Evolutionary conservation across 2,329 filamentous ascomycete genomes (phyloP), one percentile per base, ranked within the genome.

Genomic region (Aspergillus uvarum): DNA sequence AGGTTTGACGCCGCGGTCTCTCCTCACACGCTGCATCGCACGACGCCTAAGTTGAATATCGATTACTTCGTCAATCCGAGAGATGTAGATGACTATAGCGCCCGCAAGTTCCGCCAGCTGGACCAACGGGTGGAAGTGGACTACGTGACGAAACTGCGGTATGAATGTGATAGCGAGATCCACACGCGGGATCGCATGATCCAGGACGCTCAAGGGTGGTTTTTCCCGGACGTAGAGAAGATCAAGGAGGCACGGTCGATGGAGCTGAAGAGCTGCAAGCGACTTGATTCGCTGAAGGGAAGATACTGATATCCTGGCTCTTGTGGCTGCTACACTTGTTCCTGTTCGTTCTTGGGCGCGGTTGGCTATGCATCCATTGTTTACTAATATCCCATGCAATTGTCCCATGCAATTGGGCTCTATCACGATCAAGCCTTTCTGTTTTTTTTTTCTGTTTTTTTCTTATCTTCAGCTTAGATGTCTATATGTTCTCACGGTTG

Each of bases 171-270:
- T 63, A 81, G 81, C 58, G 93, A 99, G 79, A 79, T 85, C 63
- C 78, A 83, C 51, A 80, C 84, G 54, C 84, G 88, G 75, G 83
- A 87, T 71, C 82, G 87, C 64, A 80, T 92, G 76, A 81, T 87
- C 63, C 87, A 96, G 64, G 88, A 91, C 51, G 92, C 93, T 0
- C 87, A 90, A 68, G 93, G 93, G 3, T 96, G 92, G 89, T 92
- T 96, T 71, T 92, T 87, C 74, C 86, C 87, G 58, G 92, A 97
- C 70, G 82, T 87, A 55, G 88, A 88, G 63, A 92, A 92, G 80
- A 86, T 96, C 86, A 85, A 88, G 62, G 76, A 86, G 60, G 93
- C 93, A 31, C 79, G 83, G 61, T 78, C 78, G 22, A 82, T 88
- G 81, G 79, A 84, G 50, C 82, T 87, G 80, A 81, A 80, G 72